These are phyloP conservation scores for Medicago lupulina DNA, from an alignment of 306 rosid species.

Conservation along the genomic window DNA sequence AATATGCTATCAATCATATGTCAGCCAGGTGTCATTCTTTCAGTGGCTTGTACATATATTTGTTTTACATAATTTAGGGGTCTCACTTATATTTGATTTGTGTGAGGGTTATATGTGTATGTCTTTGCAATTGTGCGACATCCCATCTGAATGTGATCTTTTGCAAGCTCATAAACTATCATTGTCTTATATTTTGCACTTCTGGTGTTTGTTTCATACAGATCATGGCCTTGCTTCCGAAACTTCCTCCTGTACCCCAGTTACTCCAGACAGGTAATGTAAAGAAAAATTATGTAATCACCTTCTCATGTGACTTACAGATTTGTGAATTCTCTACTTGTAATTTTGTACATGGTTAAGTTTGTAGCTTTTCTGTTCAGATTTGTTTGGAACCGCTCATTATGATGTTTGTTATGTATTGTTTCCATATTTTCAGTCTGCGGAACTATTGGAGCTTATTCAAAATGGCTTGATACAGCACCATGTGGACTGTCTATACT, in stretches of 20 bases:
- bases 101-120: conserved; percentile 5
- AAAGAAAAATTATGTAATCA: conserved; percentile 3
- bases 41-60: conserved; percentile 6
- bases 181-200: conserved; percentile 11
- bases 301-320: conserved; percentile 20
- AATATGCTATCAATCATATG: conserved; percentile 7
- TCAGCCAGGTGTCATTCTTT: conserved; percentile 12
- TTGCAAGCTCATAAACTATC: conserved; percentile 5
- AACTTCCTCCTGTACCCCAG: conserved; percentile 87
- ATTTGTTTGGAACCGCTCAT: conserved; percentile 24
- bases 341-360: conserved; percentile 34
- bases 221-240: conserved; percentile 84
- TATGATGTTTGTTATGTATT: conserved; percentile 30
- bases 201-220: conserved; percentile 45
- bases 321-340: conserved; percentile 28
- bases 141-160: neutral
- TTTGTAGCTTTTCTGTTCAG: conserved; percentile 27
- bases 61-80: conserved; percentile 16
- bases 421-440: conserved; percentile 75
- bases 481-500: conserved; percentile 77
- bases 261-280: conserved; percentile 94
- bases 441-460: conserved; percentile 90
- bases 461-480: conserved; percentile 95
- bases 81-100: conserved; percentile 3
- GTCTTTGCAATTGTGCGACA: neutral